Evolutionary conservation across 352 stramenopile genomes (phyloP), one percentile per base, ranked within the genome.

Genomic region (Peronospora belbahrii): DNA sequence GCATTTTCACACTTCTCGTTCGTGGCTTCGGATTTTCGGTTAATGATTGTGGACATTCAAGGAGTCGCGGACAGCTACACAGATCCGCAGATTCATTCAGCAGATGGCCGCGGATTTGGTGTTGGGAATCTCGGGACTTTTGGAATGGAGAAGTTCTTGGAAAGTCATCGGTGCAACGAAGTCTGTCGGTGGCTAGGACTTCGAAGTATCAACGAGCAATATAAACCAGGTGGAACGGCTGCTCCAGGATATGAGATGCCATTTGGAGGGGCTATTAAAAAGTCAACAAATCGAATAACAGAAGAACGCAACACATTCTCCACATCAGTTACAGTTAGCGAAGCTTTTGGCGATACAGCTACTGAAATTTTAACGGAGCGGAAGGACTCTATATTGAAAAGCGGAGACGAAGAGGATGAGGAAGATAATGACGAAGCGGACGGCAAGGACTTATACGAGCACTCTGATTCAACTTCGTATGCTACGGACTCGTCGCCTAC

Each of bases 11-110:
- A 91, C 39, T 91, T 91, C 60, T 79, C 77, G 6, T 91, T 91
- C 23, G 80, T 91, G 19, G 75, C 80, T 6, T 88, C 77, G 1
- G 80, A 91, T 54, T 91, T 85, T 34, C 67, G 77, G 4, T 64
- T 91, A 23, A 91, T 94, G 78, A 76, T 90, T 47, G 76, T 90
- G 15, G 83, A 92, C 43, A 85, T 94, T 37, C 83, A 94, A 57
- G 83, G 80, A 28, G 74, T 94, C 4, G 72, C 88, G 33, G 78
- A 91, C 38, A 83, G 72, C 42, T 90, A 94, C 48, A 91, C 80
- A 1, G 80, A 91, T 40, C 80, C 80, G 9, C 80, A 91, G 42
- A 91, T 91, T 50, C 80, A 91, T 42, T 85, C 80, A 2, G 70
- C 74, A 10, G 80, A 91, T 47, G 80, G 80, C 13, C 67, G 72